Percentiles rank a stretch among this genome's conserved stretches.
These are phyloP conservation scores for Hibiscus trionum DNA, from an alignment of 345 rosid genomes.

Conservation along the genomic window DNA sequence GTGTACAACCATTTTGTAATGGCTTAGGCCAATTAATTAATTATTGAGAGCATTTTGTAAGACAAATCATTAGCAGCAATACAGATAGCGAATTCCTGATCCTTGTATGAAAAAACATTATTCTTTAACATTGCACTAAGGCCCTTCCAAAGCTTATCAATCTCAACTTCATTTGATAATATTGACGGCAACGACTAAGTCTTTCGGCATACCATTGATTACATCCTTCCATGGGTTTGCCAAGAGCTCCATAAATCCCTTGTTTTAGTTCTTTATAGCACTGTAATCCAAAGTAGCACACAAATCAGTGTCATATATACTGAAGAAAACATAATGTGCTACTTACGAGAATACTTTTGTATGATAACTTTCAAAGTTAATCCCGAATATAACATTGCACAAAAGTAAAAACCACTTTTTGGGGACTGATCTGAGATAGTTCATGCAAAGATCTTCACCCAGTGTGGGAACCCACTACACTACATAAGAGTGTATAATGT, in stretches of 20 bases:
- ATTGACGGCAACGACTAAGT: not conserved
- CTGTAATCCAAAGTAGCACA: slow-evolving; percentile 20
- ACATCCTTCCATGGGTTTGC: slow-evolving; percentile 69
- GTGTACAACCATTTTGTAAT: too few species aligned
- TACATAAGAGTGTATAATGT: not conserved
- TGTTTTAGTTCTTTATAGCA: slow-evolving; percentile 59
- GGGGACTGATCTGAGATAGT: not conserved
- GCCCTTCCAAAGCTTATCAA: not conserved
- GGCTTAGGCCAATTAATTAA: not conserved
- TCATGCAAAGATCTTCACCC: not conserved
- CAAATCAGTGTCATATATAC: not conserved
- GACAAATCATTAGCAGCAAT: not conserved
- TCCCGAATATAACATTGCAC: not conserved
- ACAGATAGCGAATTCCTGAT: not conserved
- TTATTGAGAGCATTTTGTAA: not conserved
- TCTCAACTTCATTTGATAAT: not conserved
- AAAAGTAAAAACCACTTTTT: not conserved
- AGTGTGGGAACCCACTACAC: not conserved
- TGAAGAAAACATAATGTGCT: not conserved
- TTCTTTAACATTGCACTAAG: not conserved
- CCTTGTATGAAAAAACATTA: not conserved
- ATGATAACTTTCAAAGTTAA: not conserved
- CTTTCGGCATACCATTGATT: slow-evolving; percentile 59
- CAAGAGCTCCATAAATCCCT: slow-evolving; percentile 65
- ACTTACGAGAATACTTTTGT: not conserved